Percentiles rank a stretch among this genome's conserved stretches.
Conservation (phyloP, 495 filamentous ascomycete genomes). For the Podospora pseudoanserina region DNA sequence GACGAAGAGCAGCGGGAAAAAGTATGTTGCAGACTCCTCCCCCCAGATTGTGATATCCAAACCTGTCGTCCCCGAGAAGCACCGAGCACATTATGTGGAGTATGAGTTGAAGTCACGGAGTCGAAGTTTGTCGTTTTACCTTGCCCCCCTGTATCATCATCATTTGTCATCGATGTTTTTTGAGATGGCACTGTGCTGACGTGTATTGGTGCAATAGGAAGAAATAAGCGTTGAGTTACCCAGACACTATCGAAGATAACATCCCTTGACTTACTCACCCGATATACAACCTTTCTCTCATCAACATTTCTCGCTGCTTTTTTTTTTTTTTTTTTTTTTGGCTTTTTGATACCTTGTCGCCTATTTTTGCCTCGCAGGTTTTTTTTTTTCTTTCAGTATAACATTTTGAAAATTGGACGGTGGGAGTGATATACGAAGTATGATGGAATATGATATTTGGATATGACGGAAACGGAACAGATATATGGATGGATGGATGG, state of each 20-base stretch:
- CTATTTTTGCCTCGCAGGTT: conserved; percentile 9
- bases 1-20: conserved; percentile 32
- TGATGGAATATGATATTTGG: not conserved
- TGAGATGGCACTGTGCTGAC: conserved; percentile 6
- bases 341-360: conserved; percentile 36
- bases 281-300: not conserved
- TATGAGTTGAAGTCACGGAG: conserved; percentile 6
- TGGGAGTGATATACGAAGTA: not conserved
- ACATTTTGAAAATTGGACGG: not conserved
- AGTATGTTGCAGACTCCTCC: conserved; percentile 26
- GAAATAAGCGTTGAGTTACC: conserved; percentile 9
- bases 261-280: not conserved
- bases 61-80: conserved; percentile 4
- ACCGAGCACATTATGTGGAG: conserved; percentile 7
- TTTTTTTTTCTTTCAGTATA: conserved; percentile 11
- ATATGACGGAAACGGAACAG: not conserved
- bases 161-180: not conserved
- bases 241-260: too few relatives aligned
- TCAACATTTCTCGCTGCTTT: conserved; percentile 3
- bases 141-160: not conserved
- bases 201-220: not conserved
- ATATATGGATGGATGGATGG: not conserved
- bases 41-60: not conserved
- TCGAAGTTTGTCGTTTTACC: conserved; percentile 16
- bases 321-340: not conserved